phyloP scores from a whole-genome alignment of 2,329 filamentous ascomycete species.

The Pseudogymnoascus sp. region DNA sequence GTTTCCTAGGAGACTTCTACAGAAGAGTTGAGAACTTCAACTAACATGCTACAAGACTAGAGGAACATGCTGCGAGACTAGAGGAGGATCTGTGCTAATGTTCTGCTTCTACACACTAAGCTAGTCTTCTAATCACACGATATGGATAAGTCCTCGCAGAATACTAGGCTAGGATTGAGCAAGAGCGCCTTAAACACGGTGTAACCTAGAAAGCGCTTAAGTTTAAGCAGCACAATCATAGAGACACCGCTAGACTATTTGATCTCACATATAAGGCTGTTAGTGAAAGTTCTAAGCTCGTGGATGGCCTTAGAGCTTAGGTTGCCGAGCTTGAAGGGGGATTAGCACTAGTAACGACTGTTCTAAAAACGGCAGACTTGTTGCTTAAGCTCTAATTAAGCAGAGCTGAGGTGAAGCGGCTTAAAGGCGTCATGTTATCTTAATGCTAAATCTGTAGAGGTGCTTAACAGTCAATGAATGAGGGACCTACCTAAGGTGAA shows the following conservation, averaged over 20 bases:
- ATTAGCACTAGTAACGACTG: background rate
- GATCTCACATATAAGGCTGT: slow-evolving; percentile 11
- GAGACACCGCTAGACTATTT: slow-evolving; percentile 11
- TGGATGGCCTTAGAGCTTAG: slow-evolving; percentile 9
- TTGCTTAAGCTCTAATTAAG: background rate
- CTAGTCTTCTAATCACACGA: background rate
- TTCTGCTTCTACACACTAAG: background rate
- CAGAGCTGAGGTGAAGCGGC: background rate
- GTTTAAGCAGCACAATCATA: slow-evolving; percentile 9
- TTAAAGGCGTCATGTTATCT: background rate
- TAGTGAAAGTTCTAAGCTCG: slow-evolving; percentile 9
- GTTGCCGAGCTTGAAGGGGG: background rate
- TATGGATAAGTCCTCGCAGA: background rate
- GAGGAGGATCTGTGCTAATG: slow-evolving; percentile 13
- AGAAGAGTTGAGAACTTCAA: slow-evolving; percentile 11
- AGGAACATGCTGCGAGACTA: no score
- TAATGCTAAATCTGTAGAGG: background rate
- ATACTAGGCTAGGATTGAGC: background rate
- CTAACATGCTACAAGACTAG: slow-evolving; percentile 7
- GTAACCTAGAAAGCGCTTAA: slow-evolving; percentile 7
- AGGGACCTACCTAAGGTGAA: background rate
- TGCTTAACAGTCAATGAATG: background rate
- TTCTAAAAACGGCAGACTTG: background rate
- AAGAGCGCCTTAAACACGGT: slow-evolving; percentile 5
- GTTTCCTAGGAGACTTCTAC: slow-evolving; percentile 15